phyloP scores from a whole-genome alignment of 1,284 basidiomycete species.

The Apiotrichum mycotoxinovorans region DNA sequence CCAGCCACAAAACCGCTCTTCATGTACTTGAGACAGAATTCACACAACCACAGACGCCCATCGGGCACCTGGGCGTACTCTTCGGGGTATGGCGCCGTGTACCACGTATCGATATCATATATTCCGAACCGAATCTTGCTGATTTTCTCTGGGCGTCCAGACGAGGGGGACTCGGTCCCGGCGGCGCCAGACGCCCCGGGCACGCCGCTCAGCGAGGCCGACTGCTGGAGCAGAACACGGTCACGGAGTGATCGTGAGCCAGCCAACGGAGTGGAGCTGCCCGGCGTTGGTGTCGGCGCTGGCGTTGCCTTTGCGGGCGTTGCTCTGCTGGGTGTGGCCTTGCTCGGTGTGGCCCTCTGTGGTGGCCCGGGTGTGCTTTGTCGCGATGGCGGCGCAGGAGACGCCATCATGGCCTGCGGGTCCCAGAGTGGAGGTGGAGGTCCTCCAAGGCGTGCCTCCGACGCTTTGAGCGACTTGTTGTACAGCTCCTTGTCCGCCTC shows the following conservation, averaged over 20 bases:
- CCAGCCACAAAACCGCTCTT: slow-evolving; percentile 85
- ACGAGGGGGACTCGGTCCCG: slow-evolving; percentile 5
- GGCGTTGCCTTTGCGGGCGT: slow-evolving; percentile 12
- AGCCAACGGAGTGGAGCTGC: slow-evolving; percentile 6
- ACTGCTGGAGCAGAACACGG: slow-evolving; percentile 35
- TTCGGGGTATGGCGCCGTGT: slow-evolving; percentile 97
- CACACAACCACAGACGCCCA: slow-evolving; percentile 92
- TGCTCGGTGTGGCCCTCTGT: not conserved
- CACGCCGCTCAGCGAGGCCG: slow-evolving; percentile 16
- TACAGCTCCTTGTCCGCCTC: slow-evolving; percentile 71
- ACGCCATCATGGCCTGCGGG: slow-evolving; percentile 16
- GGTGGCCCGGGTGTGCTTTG: slow-evolving; percentile 22
- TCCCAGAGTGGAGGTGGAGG: slow-evolving; percentile 32
- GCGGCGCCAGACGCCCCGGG: slow-evolving; percentile 3
- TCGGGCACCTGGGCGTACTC: slow-evolving; percentile 93
- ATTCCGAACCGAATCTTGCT: slow-evolving; percentile 87
- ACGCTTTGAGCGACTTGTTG: slow-evolving; percentile 64
- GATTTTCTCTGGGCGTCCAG: slow-evolving; percentile 54
- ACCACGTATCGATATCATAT: slow-evolving; percentile 97
- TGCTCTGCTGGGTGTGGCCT: slow-evolving; percentile 11
- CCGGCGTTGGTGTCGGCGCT: not conserved
- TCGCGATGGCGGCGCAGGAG: slow-evolving; percentile 10
- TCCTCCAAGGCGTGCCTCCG: slow-evolving; percentile 58
- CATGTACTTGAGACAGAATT: slow-evolving; percentile 98
- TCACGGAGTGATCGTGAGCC: slow-evolving; percentile 41